Conservation (phyloP, 2,329 filamentous ascomycete species). For the Nakataea oryzae region DNA sequence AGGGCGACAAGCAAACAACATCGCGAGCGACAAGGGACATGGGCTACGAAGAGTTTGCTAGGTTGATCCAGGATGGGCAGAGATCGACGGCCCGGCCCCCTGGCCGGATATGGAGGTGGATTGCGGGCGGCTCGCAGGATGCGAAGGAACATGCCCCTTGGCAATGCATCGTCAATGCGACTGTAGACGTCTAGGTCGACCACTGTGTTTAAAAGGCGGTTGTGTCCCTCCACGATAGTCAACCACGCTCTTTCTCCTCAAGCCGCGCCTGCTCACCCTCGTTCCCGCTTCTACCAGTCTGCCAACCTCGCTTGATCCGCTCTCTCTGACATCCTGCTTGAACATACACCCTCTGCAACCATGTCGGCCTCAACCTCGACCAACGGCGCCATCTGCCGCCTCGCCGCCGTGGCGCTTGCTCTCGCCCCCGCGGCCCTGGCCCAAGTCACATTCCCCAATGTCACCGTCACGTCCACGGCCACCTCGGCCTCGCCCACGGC, state of each 20-base stretch:
- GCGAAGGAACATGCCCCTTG: background rate
- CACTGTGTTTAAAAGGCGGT: background rate
- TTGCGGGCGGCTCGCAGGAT: background rate
- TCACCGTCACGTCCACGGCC: background rate
- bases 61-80: background rate
- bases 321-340: background rate
- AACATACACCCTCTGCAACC: background rate
- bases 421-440: background rate
- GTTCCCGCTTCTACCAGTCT: too few relatives aligned
- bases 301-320: background rate
- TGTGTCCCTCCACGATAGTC: background rate
- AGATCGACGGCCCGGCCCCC: background rate
- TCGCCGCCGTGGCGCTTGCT: background rate
- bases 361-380: background rate
- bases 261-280: background rate
- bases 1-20: background rate
- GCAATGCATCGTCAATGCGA: background rate
- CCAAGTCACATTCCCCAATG: background rate
- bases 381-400: background rate
- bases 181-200: background rate
- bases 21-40: background rate
- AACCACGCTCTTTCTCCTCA: background rate
- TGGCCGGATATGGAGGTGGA: background rate
- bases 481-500: constrained; percentile 2
- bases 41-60: background rate